A percentile compares a stretch with the other conserved stretches of the same genome.
Conservation (phyloP, 148 eudicot genomes). For the Chenopodium formosanum region DNA sequence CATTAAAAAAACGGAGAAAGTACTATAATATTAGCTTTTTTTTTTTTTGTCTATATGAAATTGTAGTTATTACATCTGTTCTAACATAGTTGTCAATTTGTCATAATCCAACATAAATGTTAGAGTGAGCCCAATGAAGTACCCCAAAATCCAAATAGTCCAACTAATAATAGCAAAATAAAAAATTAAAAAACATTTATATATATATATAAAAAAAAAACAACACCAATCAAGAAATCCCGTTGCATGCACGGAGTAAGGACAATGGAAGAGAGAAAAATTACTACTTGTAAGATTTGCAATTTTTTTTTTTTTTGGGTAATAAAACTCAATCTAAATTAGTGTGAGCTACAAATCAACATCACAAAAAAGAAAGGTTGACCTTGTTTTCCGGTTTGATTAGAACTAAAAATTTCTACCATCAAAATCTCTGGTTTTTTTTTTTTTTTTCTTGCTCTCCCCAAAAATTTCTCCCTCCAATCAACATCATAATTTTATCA, state of each 20-base stretch:
- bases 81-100: too few relatives aligned
- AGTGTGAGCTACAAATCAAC: neutral
- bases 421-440: neutral
- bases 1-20: too few relatives aligned
- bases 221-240: neutral
- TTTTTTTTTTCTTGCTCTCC: neutral
- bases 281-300: neutral
- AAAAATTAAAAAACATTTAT: neutral
- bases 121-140: neutral
- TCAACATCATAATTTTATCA: constrained; percentile 5
- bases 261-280: neutral
- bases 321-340: neutral
- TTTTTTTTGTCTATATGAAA: too few relatives aligned
- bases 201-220: neutral
- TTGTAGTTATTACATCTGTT: neutral
- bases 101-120: neutral
- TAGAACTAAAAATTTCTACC: neutral
- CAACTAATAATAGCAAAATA: neutral
- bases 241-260: neutral
- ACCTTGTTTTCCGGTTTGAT: constrained; percentile 27
- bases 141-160: neutral
- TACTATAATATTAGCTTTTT: too few relatives aligned
- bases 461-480: neutral
- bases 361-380: constrained; percentile 18
- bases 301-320: neutral